A percentile compares a stretch with the other conserved stretches of the same genome.
These are phyloP conservation scores for Conticribra weissflogii DNA, from an alignment of 108 stramenopile species.

Conservation along the genomic window DNA sequence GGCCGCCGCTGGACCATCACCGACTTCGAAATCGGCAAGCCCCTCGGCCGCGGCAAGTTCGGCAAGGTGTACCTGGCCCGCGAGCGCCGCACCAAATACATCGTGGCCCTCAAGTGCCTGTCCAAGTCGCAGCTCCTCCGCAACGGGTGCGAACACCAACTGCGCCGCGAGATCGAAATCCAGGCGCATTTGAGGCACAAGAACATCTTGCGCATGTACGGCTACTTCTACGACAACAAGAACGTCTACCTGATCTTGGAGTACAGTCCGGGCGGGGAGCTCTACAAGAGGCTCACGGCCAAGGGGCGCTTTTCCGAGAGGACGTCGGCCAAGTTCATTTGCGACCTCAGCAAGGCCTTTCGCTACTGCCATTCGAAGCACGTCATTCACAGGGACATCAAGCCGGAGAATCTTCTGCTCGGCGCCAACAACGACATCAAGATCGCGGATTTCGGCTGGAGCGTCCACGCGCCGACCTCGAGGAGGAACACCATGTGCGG, in stretches of 20 bases:
- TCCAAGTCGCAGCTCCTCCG: constrained; percentile 96
- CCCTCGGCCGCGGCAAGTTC: constrained; percentile 98
- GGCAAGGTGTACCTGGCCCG: constrained; percentile 97
- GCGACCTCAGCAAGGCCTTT: constrained; percentile 88
- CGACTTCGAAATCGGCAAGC: constrained; percentile 99
- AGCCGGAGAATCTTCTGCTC: constrained; percentile 97
- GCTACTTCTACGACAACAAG: constrained; percentile 97
- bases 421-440: constrained; percentile 94
- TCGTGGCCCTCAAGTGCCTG: constrained; percentile 98
- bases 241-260: constrained; percentile 98
- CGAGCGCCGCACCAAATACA: constrained; percentile 91
- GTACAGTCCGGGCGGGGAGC: constrained; percentile 95
- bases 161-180: constrained; percentile 99
- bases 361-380: constrained; percentile 95
- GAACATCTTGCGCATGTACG: constrained; percentile 97
- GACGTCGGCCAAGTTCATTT: constrained; percentile 86
- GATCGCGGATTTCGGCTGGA: constrained; percentile 99
- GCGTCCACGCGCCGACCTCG: constrained; percentile 94
- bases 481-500: constrained; percentile 97
- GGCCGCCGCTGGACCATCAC: constrained; percentile 86
- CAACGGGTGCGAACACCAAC: constrained; percentile 97
- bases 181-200: constrained; percentile 95
- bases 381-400: constrained; percentile 99
- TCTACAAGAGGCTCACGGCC: constrained; percentile 91
- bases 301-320: constrained; percentile 87